Base-by-base conservation (phyloP, 176 grass and related monocot genomes). In the Raddia distichophylla region DNA sequence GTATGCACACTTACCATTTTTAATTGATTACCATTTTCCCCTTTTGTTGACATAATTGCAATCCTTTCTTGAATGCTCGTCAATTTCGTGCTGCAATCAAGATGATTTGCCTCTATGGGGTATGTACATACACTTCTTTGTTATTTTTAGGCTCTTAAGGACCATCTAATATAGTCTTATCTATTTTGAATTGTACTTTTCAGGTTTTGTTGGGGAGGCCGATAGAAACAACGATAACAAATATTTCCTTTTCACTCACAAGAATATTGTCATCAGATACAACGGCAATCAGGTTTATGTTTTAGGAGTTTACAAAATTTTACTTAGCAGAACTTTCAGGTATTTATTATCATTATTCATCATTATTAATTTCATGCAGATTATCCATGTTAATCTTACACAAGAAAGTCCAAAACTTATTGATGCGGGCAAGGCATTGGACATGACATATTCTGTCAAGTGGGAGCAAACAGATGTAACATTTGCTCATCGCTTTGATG, bases 71-170 rank as follows among this genome's bases (percentile, higher is more conserved):
- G 53, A 18, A 84, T 80, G 33, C 44, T 43, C 48, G 22, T 20
- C 51, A 15, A 47, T 44, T 68, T 54, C 51, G 70, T 77, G 53
- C 67, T 64, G 71, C 67, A 51, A 83, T 84, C 64, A 80, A 97
- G 95, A 98, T 83, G 95, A 93, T 84, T 86, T 98, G 76, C 95
- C 95, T 83, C 88, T 98, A 22, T 98, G 95, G 95, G 92, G 95
- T 98, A 93, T 89, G 92, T 82, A 48, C 64, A 34, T 76, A 12
- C 46, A 85, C 69, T 58, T 86, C 40, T 9, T 67, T 77, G 60
- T 80, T 66, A 48, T 67, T 71, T 40, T 59, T 56, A 43, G 73
- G 47, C 87, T 84, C 44, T 83, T 48, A 57, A 54, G 73, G 10
- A 75, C 35, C n/a, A 70, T 70, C 63, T 62, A 49, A 49, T 61